A percentile compares a stretch with the other conserved stretches of the same genome.
phyloP scores from a whole-genome alignment of 345 rosid species.

The Euclidium syriacum region DNA sequence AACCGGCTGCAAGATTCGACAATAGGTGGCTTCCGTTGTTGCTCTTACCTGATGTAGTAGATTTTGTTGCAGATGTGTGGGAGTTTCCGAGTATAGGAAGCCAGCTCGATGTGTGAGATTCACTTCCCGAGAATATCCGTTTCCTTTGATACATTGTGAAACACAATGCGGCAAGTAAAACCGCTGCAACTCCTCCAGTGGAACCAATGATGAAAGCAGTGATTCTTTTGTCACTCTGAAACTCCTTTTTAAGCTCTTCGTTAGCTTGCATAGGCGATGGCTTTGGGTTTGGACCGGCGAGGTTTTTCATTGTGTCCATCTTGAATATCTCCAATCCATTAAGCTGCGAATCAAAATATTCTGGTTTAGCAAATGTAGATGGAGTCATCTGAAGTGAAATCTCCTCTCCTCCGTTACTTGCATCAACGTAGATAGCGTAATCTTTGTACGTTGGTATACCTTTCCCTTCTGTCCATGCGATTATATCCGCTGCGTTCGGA shows the following conservation, averaged over 20 bases:
- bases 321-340: slow-evolving; percentile 81
- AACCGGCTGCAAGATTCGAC: slow-evolving; percentile 51
- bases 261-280: slow-evolving; percentile 48
- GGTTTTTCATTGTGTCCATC: slow-evolving; percentile 36
- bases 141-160: slow-evolving; percentile 39
- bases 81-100: slow-evolving; percentile 57
- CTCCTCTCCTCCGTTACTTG: slow-evolving; percentile 39
- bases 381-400: slow-evolving; percentile 52
- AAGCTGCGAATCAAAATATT: slow-evolving; percentile 45
- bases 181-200: slow-evolving; percentile 52
- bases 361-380: slow-evolving; percentile 32
- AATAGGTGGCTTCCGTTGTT: slow-evolving; percentile 45
- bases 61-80: slow-evolving; percentile 45
- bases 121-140: slow-evolving; percentile 23
- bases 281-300: slow-evolving; percentile 69
- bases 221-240: slow-evolving; percentile 18
- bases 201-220: slow-evolving; percentile 41
- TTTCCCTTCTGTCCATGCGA: slow-evolving; percentile 44
- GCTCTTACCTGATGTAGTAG: slow-evolving; percentile 45
- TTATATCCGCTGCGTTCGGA: slow-evolving; percentile 42
- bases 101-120: slow-evolving; percentile 60
- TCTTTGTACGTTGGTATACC: slow-evolving; percentile 56
- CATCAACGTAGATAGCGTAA: slow-evolving; percentile 42
- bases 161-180: slow-evolving; percentile 48
- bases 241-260: slow-evolving; percentile 16